A percentile compares a stretch with the other conserved stretches of the same genome.
Evolutionary conservation across 78 protist species (phyloP).

Genomic region (Dictyostelium discoideum): dicty_2.7 NC_007088.5:149501-150000

Average conservation of each 20-base stretch:
- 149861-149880: not conserved
- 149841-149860: too few species aligned
- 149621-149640: conserved; percentile 35
- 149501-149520: not conserved
- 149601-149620: conserved; percentile 55
- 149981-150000: not conserved
- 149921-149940: not conserved
- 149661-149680: conserved; percentile 38
- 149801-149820: not conserved
- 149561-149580: conserved; percentile 62
- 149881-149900: not conserved
- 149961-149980: conserved; percentile 14
- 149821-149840: too few species aligned
- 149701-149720: not conserved
- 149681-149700: not conserved
- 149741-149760: not conserved
- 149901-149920: not conserved
- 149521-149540: not conserved
- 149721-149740: not conserved
- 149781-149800: not conserved
- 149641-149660: conserved; percentile 47
- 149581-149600: conserved; percentile 71
- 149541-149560: conserved; percentile 31
- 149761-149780: conserved; percentile 18
- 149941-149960: conserved; percentile 62